Evolutionary conservation across 1,139 yeast species (phyloP), one percentile per base, ranked within the genome.

Genomic region (Starmera stellimalicola): DNA sequence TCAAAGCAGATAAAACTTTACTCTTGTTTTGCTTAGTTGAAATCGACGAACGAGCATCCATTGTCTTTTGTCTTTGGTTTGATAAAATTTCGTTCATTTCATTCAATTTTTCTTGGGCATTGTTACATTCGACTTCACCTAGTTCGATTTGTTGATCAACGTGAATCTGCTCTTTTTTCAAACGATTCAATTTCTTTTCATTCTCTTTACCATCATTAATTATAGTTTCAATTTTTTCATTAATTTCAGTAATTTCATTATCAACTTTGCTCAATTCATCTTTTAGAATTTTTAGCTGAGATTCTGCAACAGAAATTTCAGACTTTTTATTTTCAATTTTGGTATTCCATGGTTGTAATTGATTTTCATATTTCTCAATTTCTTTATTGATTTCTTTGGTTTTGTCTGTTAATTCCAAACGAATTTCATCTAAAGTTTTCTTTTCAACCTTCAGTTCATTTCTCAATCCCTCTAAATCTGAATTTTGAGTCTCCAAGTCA

Each of bases 301-400:
- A 74, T 35, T 72, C 67, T 2, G 78, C 72, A 26, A 84, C 68
- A 33, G 76, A 72, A 8, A 83, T 70, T 29, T 76, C 74, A 18
- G 84, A 73, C 40, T 75, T 77, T 38, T 79, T 80, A 18, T 70
- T 69, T 39, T 74, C 77, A 26, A 87, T 62, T 43, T 76, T 70
- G 24, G 70, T 77, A 40, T 74, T 76, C 93, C 94, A 87, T 0
- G 98, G 98, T 41, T 83, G 91, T 7, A 87, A 58, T 41, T 77
- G 65, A 8, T 65, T 66, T 48, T 84, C 93, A 27, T 77, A 59
- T 6, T 51, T 46, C 44, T 77, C 84, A 34, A 85, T 77, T 48
- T 80, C 68, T 15, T 66, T 67, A 0, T 85, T 72, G 38, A 76
- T 70, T 3, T 60, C 72, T 11, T 77, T 69, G 0, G 94, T 91